Conservation (phyloP, 2,329 filamentous ascomycete species). For the Colletotrichum tofieldiae region DNA sequence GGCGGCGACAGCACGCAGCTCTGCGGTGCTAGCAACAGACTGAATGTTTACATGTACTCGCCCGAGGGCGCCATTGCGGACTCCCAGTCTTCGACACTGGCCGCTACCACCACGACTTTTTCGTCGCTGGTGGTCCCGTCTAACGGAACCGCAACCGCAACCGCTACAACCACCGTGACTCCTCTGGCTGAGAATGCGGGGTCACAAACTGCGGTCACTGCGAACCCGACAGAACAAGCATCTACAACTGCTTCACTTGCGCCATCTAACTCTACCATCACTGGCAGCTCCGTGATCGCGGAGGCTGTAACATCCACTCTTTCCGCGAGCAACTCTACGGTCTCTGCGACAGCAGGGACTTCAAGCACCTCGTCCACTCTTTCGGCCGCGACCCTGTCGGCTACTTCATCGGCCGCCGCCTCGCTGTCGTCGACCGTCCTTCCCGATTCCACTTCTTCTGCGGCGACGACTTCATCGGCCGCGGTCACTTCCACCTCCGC, state of each 20-base stretch:
- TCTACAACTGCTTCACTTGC: not conserved
- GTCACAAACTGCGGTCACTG: not conserved
- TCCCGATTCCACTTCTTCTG: not conserved
- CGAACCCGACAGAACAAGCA: not conserved
- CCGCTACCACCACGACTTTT: not conserved
- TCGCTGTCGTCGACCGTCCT: not conserved
- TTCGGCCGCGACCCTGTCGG: not conserved
- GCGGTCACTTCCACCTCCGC: not conserved
- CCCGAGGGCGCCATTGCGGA: not conserved
- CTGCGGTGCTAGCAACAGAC: constrained; percentile 54
- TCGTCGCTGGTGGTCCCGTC: not conserved
- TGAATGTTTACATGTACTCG: constrained; percentile 53
- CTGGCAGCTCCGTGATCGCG: constrained; percentile 7
- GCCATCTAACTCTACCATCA: constrained; percentile 13
- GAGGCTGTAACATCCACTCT: not conserved
- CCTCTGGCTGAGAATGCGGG: not conserved
- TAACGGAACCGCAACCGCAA: constrained; percentile 5
- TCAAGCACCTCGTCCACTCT: not conserved
- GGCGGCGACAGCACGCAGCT: constrained; percentile 51
- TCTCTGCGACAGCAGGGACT: constrained; percentile 1
- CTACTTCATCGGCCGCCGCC: not conserved
- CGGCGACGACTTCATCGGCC: not conserved
- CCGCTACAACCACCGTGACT: not conserved
- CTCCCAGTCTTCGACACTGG: not conserved
- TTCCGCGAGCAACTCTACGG: constrained; percentile 1